phyloP scores from a whole-genome alignment of 2,329 filamentous ascomycete genomes.

The Diaporthe humulicola region DNA sequence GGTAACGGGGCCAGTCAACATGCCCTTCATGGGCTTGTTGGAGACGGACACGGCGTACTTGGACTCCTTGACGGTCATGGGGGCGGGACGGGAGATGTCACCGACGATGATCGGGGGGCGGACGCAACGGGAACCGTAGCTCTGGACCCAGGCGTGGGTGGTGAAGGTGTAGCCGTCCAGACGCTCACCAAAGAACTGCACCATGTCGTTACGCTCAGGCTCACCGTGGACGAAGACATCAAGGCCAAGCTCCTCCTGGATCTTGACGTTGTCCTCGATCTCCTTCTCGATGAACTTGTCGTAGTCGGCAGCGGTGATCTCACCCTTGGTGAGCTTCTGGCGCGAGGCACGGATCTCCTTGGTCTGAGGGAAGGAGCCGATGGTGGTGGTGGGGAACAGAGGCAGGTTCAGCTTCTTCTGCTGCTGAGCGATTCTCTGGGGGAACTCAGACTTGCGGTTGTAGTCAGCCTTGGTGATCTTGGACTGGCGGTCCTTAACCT shows the following conservation, averaged over 20 bases:
- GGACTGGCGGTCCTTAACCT: constrained; percentile 96
- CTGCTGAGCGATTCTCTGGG: constrained; percentile 86
- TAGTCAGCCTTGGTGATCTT: constrained; percentile 88
- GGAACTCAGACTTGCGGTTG: constrained; percentile 93
- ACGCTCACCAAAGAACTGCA: constrained; percentile 99
- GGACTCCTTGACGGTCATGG: constrained; percentile 99
- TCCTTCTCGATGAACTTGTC: constrained; percentile 99
- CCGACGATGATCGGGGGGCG: constrained; percentile 98
- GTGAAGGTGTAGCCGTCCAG: constrained; percentile 98
- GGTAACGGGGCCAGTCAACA: constrained; percentile 99
- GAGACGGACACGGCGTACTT: constrained; percentile 97
- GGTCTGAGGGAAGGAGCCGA: constrained; percentile 99
- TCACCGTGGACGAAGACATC: constrained; percentile 99
- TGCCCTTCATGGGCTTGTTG: constrained; percentile 99
- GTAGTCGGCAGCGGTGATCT: constrained; percentile 92
- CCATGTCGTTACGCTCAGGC: constrained; percentile 99
- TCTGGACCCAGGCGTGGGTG: constrained; percentile 97
- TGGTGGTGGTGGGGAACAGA: constrained; percentile 98
- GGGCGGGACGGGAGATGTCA: constrained; percentile 95
- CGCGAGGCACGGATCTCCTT: constrained; percentile 94
- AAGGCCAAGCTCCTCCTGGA: constrained; percentile 97
- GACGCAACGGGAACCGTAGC: constrained; percentile 97
- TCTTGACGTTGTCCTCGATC: constrained; percentile 93
- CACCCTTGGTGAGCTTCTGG: constrained; percentile 99
- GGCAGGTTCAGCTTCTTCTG: constrained; percentile 94